Conservation (phyloP, 2,329 filamentous ascomycete genomes). For the Dothideomycetidae sp. region DNA sequence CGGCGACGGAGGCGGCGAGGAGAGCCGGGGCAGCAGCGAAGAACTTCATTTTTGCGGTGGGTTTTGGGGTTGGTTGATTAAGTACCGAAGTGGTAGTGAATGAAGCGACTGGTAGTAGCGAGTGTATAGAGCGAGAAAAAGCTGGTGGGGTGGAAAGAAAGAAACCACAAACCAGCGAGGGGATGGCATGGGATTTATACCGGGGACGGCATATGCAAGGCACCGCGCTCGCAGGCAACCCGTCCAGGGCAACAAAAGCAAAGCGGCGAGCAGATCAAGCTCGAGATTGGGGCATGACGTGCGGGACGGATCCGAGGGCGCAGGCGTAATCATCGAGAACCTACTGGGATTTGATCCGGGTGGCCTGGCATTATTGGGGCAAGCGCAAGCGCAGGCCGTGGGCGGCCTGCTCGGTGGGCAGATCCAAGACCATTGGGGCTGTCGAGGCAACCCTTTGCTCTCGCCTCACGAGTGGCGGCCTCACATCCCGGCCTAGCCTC, state of each 20-base stretch:
- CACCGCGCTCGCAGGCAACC: too few species aligned
- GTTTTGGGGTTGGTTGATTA: slow-evolving; percentile 1
- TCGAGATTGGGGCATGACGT: too few species aligned
- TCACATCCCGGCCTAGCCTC: too few species aligned
- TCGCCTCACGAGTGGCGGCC: too few species aligned
- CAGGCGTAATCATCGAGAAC: too few species aligned
- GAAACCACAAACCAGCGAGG: not conserved
- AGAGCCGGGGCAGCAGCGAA: slow-evolving; percentile 20
- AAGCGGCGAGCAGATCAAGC: not conserved
- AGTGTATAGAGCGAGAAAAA: slow-evolving; percentile 6
- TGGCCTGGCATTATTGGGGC: not conserved
- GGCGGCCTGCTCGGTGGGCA: not conserved
- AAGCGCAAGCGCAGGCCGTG: too few species aligned
- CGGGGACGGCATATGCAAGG: too few species aligned
- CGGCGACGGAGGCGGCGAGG: slow-evolving; percentile 23
- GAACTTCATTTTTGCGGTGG: slow-evolving; percentile 38
- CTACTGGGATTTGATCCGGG: too few species aligned
- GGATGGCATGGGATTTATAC: too few species aligned
- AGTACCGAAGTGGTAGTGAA: not conserved
- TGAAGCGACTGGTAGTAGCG: slow-evolving; percentile 1
- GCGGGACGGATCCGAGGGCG: too few species aligned
- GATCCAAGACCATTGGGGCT: not conserved
- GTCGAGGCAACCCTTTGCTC: not conserved
- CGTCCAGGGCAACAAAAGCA: too few species aligned
- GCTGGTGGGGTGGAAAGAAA: not conserved